phyloP scores from a whole-genome alignment of 176 grass and related monocot species.

The Carex kokanica region DNA sequence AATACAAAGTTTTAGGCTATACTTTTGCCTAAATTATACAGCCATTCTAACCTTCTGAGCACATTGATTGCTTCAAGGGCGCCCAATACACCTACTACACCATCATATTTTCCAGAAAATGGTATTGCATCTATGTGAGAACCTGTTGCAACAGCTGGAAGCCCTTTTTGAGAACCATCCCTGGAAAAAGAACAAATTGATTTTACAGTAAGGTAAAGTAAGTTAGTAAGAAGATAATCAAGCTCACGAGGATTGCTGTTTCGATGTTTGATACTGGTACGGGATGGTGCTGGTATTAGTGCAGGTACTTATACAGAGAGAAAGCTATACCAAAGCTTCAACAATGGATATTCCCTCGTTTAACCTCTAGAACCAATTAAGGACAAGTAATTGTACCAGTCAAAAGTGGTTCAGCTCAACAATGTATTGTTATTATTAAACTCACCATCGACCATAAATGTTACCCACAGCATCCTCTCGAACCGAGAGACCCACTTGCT shows the following conservation, averaged over 20 bases:
- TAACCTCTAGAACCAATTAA: background rate
- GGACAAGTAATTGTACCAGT: background rate
- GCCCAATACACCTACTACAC: constrained; percentile 88
- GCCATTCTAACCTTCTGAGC: constrained; percentile 49
- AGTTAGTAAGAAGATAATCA: background rate
- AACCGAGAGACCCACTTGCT: constrained; percentile 52
- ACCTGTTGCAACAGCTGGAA: constrained; percentile 78
- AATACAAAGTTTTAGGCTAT: background rate
- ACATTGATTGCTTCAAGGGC: constrained; percentile 79
- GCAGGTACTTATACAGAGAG: background rate
- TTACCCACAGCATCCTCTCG: constrained; percentile 84
- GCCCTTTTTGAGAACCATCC: constrained; percentile 58
- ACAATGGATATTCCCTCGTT: background rate
- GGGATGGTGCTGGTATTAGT: background rate
- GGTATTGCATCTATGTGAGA: constrained; percentile 99
- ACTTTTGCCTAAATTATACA: background rate
- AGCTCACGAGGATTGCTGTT: background rate
- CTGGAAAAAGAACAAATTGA: constrained; percentile 36
- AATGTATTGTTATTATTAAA: background rate
- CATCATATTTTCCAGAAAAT: constrained; percentile 95
- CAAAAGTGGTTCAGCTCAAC: background rate
- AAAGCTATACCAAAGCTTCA: background rate
- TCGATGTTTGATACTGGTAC: background rate
- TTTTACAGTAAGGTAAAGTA: background rate
- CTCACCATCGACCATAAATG: constrained; percentile 91